Evolutionary conservation across 2,329 filamentous ascomycete genomes (phyloP).

Genomic region (Fusarium poae): DNA sequence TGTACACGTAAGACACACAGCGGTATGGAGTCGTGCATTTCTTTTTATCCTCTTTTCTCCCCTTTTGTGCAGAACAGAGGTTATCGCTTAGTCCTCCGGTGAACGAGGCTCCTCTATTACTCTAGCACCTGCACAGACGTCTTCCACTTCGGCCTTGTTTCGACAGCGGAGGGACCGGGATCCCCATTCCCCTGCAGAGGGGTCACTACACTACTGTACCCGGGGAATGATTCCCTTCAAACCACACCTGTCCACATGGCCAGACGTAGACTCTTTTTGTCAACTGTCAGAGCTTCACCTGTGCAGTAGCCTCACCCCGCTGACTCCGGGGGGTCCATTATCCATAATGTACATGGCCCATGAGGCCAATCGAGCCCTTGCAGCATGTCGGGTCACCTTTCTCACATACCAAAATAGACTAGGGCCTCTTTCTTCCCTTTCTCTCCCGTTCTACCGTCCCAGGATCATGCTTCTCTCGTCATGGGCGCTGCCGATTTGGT

Average conservation of each 20-base stretch:
- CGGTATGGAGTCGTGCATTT: slow-evolving; percentile 31
- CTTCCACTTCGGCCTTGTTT: slow-evolving; percentile 33
- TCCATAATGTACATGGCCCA: neutral
- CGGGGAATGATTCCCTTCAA: slow-evolving; percentile 33
- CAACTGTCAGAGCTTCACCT: slow-evolving; percentile 15
- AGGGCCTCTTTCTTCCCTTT: slow-evolving; percentile 17
- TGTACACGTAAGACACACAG: slow-evolving; percentile 33
- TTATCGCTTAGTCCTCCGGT: slow-evolving; percentile 12
- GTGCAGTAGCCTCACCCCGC: slow-evolving; percentile 16
- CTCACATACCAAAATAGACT: slow-evolving; percentile 8
- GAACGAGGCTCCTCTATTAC: neutral
- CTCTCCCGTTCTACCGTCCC: slow-evolving; percentile 32
- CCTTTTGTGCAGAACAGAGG: slow-evolving; percentile 29
- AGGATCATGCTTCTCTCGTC: slow-evolving; percentile 33
- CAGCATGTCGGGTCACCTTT: slow-evolving; percentile 27
- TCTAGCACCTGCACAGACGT: slow-evolving; percentile 9
- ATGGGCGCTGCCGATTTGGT: slow-evolving; percentile 22
- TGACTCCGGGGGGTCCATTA: slow-evolving; percentile 19
- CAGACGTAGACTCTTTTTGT: slow-evolving; percentile 2
- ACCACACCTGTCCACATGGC: slow-evolving; percentile 42
- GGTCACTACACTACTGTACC: slow-evolving; percentile 18
- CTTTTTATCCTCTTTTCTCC: slow-evolving; percentile 13
- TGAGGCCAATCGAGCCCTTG: slow-evolving; percentile 31
- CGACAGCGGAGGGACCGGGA: slow-evolving; percentile 27
- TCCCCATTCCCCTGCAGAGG: slow-evolving; percentile 30